Evolutionary conservation across 371 early-diverging fungal species (phyloP).

Genomic region (Lichtheimia ramosa): DNA sequence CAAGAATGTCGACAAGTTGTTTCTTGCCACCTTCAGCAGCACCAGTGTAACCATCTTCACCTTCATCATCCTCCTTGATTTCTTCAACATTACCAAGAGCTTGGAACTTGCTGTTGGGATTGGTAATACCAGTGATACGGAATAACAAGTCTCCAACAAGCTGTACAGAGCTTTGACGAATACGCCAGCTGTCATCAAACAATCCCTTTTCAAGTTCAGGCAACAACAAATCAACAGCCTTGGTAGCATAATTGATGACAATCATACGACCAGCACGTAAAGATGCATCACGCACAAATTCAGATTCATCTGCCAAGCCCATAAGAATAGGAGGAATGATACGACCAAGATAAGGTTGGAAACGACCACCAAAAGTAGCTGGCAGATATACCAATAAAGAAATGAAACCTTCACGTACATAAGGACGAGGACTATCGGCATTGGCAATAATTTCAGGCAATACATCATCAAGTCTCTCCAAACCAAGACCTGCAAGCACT

Average conservation of each 20-base stretch:
- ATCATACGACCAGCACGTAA: constrained; percentile 92
- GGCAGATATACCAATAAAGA: constrained; percentile 94
- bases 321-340: constrained; percentile 87
- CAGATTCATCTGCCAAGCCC: constrained; percentile 95
- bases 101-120: constrained; percentile 46
- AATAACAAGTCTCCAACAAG: constrained; percentile 93
- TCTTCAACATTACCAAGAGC: constrained; percentile 45
- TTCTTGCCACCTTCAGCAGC: constrained; percentile 64
- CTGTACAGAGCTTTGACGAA: constrained; percentile 93
- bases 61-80: constrained; percentile 50
- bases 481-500: constrained; percentile 88
- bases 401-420: constrained; percentile 96
- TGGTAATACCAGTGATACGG: constrained; percentile 85
- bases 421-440: constrained; percentile 69
- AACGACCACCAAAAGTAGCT: constrained; percentile 88
- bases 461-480: constrained; percentile 84
- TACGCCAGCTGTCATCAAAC: constrained; percentile 93
- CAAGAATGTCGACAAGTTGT: constrained; percentile 81
- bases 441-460: constrained; percentile 90
- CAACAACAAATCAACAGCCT: constrained; percentile 86
- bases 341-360: constrained; percentile 86
- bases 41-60: constrained; percentile 52
- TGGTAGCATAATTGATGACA: constrained; percentile 85
- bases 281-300: constrained; percentile 92
- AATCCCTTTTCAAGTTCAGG: constrained; percentile 91